Conservation (phyloP, 768 basidiomycete species). For the Exidia glandulosa region DNA sequence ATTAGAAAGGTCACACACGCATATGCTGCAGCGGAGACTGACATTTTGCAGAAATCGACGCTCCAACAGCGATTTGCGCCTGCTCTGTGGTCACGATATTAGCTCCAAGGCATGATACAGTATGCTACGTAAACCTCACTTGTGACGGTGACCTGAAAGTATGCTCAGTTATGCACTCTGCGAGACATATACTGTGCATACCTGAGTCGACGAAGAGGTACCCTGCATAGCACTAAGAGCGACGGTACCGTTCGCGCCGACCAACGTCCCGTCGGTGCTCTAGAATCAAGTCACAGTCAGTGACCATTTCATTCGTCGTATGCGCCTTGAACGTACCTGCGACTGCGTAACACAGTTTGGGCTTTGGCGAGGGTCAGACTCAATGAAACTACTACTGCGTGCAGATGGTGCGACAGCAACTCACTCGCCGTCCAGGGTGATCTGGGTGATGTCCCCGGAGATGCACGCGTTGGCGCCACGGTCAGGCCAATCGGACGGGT, state of each 20-base stretch:
- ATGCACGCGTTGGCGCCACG: not conserved
- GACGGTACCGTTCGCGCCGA: too few relatives aligned
- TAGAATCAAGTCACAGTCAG: not conserved
- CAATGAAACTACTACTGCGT: too few relatives aligned
- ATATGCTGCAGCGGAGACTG: too few relatives aligned
- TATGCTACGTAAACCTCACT: not conserved
- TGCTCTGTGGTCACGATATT: not conserved
- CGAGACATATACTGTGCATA: too few relatives aligned
- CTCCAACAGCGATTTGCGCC: not conserved
- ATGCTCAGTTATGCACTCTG: too few relatives aligned
- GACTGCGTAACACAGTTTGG: too few relatives aligned
- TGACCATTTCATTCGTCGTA: not conserved
- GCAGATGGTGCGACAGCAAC: too few relatives aligned
- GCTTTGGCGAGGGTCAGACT: too few relatives aligned
- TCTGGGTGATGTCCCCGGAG: not conserved
- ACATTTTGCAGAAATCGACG: not conserved
- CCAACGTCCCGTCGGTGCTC: not conserved
- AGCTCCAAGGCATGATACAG: not conserved
- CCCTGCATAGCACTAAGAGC: too few relatives aligned
- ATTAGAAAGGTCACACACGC: too few relatives aligned
- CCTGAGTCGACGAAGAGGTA: too few relatives aligned
- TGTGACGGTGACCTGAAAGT: too few relatives aligned
- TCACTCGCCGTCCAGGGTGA: not conserved
- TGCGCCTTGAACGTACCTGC: not conserved
- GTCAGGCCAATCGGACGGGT: not conserved